Conservation (phyloP, 2,329 filamentous ascomycete species). For the Exophiala alcalophila region DNA sequence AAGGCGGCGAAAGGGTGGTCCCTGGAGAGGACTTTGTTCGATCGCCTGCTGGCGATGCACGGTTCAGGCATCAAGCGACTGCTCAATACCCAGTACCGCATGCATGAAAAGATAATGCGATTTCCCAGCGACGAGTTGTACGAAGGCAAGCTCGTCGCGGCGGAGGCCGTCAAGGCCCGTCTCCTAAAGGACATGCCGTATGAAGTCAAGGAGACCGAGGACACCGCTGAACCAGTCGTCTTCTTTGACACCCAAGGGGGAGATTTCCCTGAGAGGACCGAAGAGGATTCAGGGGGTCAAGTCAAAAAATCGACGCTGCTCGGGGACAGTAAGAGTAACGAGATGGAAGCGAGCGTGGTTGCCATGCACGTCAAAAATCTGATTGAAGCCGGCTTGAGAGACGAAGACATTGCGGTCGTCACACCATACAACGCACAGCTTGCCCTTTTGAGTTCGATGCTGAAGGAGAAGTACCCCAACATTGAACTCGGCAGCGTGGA, state of each 20-base stretch:
- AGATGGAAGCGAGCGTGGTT: conserved; percentile 81
- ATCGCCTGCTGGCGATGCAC: conserved; percentile 77
- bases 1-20: conserved; percentile 52
- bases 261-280: conserved; percentile 78
- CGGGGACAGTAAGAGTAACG: conserved; percentile 84
- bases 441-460: conserved; percentile 67
- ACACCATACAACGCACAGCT: conserved; percentile 97
- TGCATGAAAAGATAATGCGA: conserved; percentile 94
- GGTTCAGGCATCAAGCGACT: conserved; percentile 84
- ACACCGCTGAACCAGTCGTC: conserved; percentile 81
- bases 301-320: conserved; percentile 51
- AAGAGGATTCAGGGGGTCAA: conserved; percentile 63
- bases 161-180: conserved; percentile 70
- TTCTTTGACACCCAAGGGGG: conserved; percentile 97
- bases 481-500: conserved; percentile 96
- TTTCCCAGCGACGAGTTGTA: conserved; percentile 91
- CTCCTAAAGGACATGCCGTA: conserved; percentile 77
- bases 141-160: conserved; percentile 74
- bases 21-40: conserved; percentile 89
- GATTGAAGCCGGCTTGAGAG: conserved; percentile 72
- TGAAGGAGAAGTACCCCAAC: conserved; percentile 78
- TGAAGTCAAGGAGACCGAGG: conserved; percentile 73
- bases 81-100: conserved; percentile 95
- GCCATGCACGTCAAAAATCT: conserved; percentile 71
- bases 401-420: conserved; percentile 86